Evolutionary conservation across 495 filamentous ascomycete genomes (phyloP).

Genomic region (Hypoxylon lenormandii): DNA sequence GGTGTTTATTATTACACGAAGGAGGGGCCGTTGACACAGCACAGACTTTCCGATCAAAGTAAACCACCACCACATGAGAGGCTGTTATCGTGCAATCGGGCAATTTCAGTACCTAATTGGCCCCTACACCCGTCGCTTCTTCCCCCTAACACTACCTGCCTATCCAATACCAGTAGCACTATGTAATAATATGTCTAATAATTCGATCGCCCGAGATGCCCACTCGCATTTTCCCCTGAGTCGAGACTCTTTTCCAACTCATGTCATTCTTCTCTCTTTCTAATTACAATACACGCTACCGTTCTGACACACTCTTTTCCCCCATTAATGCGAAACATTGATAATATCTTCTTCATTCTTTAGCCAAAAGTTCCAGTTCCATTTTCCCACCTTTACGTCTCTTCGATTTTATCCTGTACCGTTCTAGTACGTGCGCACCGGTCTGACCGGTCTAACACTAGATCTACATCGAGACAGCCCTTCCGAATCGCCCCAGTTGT

Average conservation of each 20-base stretch:
- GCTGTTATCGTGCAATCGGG: constrained; percentile 34
- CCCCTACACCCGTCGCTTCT: too few species aligned
- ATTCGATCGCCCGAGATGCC: constrained; percentile 40
- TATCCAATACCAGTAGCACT: constrained; percentile 25
- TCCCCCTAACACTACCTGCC: constrained; percentile 14
- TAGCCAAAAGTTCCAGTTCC: constrained; percentile 34
- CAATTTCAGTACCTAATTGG: constrained; percentile 44
- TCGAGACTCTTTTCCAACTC: constrained; percentile 14
- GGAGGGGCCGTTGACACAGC: constrained; percentile 11
- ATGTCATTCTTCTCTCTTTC: constrained; percentile 10
- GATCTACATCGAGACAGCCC: constrained; percentile 20
- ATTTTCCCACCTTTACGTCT: constrained; percentile 12
- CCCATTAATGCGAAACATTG: not conserved
- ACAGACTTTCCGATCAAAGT: constrained; percentile 44
- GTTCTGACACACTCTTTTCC: not conserved
- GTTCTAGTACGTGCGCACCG: not conserved
- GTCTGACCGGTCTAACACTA: not conserved
- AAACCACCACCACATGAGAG: constrained; percentile 17
- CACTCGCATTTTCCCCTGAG: constrained; percentile 42
- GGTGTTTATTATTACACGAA: constrained; percentile 26
- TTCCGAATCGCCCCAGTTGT: constrained; percentile 6
- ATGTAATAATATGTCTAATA: constrained; percentile 34
- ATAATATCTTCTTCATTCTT: constrained; percentile 20
- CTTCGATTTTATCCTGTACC: constrained; percentile 18
- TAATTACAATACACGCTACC: constrained; percentile 13